Conservation (phyloP, 306 rosid species). For the Cucumis cinereus region DNA sequence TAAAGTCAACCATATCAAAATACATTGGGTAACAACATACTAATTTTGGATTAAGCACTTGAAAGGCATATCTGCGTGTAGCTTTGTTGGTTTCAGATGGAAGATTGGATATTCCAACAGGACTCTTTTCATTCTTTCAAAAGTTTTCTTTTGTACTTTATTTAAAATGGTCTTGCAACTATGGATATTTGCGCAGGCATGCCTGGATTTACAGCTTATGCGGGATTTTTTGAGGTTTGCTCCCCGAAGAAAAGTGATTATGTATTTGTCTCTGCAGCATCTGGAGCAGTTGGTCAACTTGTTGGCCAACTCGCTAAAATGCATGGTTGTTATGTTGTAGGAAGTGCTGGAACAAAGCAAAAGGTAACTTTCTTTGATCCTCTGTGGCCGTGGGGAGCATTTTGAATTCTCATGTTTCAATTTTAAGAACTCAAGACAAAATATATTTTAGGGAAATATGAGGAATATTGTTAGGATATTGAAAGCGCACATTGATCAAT, state of each 20-base stretch:
- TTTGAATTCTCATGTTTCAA: background rate
- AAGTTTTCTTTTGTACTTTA: background rate
- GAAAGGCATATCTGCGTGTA: background rate
- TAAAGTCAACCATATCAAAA: background rate
- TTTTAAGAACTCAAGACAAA: background rate
- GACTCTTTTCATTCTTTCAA: background rate
- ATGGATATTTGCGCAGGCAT: conserved; percentile 15
- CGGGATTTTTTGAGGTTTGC: conserved; percentile 34
- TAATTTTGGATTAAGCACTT: background rate
- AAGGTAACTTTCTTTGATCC: conserved; percentile 16
- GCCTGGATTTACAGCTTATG: conserved; percentile 42
- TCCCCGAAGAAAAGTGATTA: conserved; percentile 32
- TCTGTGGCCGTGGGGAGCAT: background rate
- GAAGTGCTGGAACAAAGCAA: conserved; percentile 33
- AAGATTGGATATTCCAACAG: background rate
- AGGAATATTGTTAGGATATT: background rate
- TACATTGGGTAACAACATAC: background rate
- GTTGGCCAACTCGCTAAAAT: conserved; percentile 40
- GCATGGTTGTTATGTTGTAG: conserved; percentile 38
- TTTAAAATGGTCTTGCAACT: background rate
- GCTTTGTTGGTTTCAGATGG: background rate
- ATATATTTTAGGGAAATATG: background rate
- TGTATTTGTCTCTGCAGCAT: conserved; percentile 38
- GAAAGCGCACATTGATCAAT: background rate
- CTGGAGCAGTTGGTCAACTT: conserved; percentile 45